These are phyloP conservation scores for Gynostemma pentaphyllum DNA, from an alignment of 306 rosid species.

Conservation along the genomic window DNA sequence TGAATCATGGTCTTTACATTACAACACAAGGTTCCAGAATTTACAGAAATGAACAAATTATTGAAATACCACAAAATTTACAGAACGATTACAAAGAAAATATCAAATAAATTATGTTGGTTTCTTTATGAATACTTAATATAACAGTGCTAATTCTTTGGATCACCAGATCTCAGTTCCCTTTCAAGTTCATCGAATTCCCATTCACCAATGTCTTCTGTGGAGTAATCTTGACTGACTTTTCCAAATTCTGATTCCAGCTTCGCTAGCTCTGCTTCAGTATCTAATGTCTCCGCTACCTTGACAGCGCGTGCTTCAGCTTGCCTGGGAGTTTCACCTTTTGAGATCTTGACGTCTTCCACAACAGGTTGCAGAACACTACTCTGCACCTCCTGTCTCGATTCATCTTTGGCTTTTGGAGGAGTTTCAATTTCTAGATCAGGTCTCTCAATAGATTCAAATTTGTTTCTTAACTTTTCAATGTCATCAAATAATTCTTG, in stretches of 20 bases:
- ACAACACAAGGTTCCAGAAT: conserved; percentile 28
- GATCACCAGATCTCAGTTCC: conserved; percentile 56
- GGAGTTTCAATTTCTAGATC: conserved; percentile 60
- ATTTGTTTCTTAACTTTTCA: conserved; percentile 45
- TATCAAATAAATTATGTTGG: conserved; percentile 10
- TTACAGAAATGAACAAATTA: conserved; percentile 52
- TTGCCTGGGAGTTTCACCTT: conserved; percentile 25
- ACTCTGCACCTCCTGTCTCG: conserved; percentile 27
- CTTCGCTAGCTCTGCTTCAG: conserved; percentile 78
- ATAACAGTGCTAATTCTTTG: conserved; percentile 8
- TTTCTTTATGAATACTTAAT: background rate
- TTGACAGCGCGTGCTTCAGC: conserved; percentile 27
- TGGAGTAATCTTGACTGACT: conserved; percentile 58
- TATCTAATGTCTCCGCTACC: conserved; percentile 35
- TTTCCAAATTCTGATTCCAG: conserved; percentile 88
- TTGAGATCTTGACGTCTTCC: conserved; percentile 19
- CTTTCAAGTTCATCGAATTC: conserved; percentile 95
- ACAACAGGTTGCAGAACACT: conserved; percentile 18
- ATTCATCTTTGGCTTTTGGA: conserved; percentile 34
- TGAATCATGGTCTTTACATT: conserved; percentile 7
- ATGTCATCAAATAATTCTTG: conserved; percentile 64
- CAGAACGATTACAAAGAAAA: conserved; percentile 22
- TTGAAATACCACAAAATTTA: conserved; percentile 24
- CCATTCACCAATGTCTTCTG: conserved; percentile 85
- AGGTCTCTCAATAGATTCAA: conserved; percentile 87